Conservation (phyloP, 2,329 filamentous ascomycete species). For the Claviceps africana region DNA sequence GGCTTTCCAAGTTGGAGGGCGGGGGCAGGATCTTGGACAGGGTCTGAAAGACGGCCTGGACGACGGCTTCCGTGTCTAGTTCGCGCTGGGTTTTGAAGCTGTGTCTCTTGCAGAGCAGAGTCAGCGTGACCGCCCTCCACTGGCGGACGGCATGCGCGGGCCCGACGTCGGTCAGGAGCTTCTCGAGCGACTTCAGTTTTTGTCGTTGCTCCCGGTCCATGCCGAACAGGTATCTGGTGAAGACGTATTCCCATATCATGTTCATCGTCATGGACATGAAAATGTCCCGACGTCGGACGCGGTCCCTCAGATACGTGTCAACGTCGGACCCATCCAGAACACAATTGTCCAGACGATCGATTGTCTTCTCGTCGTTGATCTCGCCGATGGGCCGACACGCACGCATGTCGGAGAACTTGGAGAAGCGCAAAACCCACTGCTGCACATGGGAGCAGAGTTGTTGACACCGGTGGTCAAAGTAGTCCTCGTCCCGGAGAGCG, state of each 20-base stretch:
- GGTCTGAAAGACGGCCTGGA: constrained; percentile 68
- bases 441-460: constrained; percentile 91
- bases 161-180: constrained; percentile 77
- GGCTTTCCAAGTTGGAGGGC: constrained; percentile 62
- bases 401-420: constrained; percentile 89
- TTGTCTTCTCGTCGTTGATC: constrained; percentile 81
- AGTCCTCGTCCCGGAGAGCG: constrained; percentile 72
- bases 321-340: constrained; percentile 91
- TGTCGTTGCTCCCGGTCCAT: constrained; percentile 97
- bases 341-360: constrained; percentile 86
- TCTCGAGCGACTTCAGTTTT: constrained; percentile 92
- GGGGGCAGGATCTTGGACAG: constrained; percentile 76
- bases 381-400: constrained; percentile 72
- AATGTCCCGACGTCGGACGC: constrained; percentile 76
- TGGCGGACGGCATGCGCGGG: constrained; percentile 80
- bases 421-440: constrained; percentile 96
- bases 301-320: constrained; percentile 73
- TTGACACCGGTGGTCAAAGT: constrained; percentile 89
- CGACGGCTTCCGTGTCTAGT: constrained; percentile 89
- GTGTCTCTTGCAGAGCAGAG: constrained; percentile 66
- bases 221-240: constrained; percentile 93
- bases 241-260: constrained; percentile 98
- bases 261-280: constrained; percentile 99
- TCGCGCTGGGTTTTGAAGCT: constrained; percentile 72
- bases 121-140: constrained; percentile 92